These are phyloP conservation scores for Backusella tuberculispora DNA, from an alignment of 192 early-diverging fungal species.

Conservation along the genomic window DNA sequence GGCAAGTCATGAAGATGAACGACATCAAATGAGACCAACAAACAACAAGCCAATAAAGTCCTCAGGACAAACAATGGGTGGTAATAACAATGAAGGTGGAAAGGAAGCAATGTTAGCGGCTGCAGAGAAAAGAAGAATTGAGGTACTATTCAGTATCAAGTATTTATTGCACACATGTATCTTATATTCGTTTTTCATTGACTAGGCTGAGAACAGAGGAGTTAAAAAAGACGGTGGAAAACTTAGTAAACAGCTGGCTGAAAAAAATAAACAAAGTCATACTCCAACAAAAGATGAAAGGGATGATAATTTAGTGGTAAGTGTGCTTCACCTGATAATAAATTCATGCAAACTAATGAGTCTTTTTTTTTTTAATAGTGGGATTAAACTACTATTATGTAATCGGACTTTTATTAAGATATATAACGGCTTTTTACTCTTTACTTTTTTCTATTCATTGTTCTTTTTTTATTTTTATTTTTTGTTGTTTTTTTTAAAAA, in stretches of 20 bases:
- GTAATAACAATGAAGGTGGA: not conserved
- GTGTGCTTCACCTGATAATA: not conserved
- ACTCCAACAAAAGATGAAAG: not conserved
- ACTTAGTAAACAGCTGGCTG: conserved; percentile 23
- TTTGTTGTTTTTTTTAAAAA: not conserved
- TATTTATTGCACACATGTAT: not conserved
- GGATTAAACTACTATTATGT: not conserved
- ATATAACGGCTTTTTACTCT: no score
- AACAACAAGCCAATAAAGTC: not conserved
- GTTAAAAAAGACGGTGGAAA: conserved; percentile 17
- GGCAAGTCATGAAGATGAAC: conserved; percentile 14
- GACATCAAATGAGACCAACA: conserved; percentile 11
- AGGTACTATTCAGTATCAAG: not conserved
- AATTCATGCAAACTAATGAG: not conserved
- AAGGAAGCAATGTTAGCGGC: conserved; percentile 22
- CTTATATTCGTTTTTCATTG: not conserved
- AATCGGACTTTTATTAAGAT: not conserved
- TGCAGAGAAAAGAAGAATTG: conserved; percentile 13
- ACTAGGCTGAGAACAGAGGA: conserved; percentile 20
- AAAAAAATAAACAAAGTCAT: conserved; percentile 12
- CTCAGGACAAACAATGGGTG: conserved; percentile 13
- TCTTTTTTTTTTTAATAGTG: not conserved
- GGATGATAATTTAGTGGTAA: conserved; percentile 13
- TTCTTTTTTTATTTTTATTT: not conserved
- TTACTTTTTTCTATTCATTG: not conserved